Conservation (phyloP, 108 stramenopile genomes). For the Discostella pseudostelligera region DNA sequence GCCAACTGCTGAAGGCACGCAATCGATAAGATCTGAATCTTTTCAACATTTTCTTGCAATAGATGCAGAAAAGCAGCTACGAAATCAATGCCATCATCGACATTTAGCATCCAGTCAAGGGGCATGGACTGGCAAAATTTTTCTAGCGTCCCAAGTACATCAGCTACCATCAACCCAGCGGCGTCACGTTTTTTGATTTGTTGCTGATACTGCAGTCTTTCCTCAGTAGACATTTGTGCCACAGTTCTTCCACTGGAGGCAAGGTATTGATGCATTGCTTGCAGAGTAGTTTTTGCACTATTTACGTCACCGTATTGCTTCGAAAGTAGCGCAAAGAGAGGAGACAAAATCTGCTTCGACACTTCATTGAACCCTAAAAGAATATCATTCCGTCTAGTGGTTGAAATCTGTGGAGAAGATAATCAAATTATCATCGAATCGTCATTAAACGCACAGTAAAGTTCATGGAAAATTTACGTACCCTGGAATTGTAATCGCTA, state of each 20-base stretch:
- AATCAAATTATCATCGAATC: constrained; percentile 5
- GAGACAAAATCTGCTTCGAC: constrained; percentile 62
- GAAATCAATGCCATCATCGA: constrained; percentile 55
- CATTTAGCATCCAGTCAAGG: constrained; percentile 68
- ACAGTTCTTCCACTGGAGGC: constrained; percentile 54
- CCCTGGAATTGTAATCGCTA: constrained; percentile 87
- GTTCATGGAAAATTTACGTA: no score
- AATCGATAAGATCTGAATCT: constrained; percentile 62
- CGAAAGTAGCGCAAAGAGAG: constrained; percentile 63
- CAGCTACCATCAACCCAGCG: constrained; percentile 54
- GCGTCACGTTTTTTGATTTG: constrained; percentile 46
- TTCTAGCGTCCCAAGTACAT: constrained; percentile 64
- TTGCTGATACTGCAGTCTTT: constrained; percentile 55
- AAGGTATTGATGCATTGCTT: constrained; percentile 70
- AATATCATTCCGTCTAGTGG: constrained; percentile 81
- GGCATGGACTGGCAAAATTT: constrained; percentile 87
- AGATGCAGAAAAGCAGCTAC: constrained; percentile 72
- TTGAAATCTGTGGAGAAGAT: constrained; percentile 60
- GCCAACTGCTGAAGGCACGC: constrained; percentile 74
- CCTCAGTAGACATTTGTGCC: constrained; percentile 70
- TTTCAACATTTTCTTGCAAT: constrained; percentile 62
- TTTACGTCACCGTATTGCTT: constrained; percentile 60
- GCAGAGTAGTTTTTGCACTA: constrained; percentile 53
- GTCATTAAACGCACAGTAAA: not conserved
- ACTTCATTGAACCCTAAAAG: constrained; percentile 85